Conservation (phyloP, 2,329 filamentous ascomycete species). For the Endoconidiophora laricicola region DNA sequence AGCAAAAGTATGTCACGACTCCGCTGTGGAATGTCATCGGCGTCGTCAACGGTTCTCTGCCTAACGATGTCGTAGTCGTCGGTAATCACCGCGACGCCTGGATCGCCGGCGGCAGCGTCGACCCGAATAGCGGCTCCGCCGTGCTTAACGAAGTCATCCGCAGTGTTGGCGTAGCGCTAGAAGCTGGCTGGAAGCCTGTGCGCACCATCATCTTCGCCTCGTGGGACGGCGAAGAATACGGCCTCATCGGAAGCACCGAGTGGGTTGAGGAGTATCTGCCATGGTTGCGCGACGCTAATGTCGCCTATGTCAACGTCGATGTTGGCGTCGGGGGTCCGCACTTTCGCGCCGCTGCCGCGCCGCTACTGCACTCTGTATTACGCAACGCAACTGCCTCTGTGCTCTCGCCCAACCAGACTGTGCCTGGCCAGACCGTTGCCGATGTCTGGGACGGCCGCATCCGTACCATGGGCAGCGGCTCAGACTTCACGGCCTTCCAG, state of each 20-base stretch:
- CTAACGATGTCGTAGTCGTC: conserved; percentile 72
- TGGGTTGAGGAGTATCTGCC: conserved; percentile 84
- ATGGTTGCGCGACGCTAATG: conserved; percentile 55
- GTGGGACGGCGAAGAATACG: conserved; percentile 76
- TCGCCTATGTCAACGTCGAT: conserved; percentile 80
- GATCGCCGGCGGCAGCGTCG: conserved; percentile 69
- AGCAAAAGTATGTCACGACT: conserved; percentile 68
- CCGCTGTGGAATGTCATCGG: conserved; percentile 87
- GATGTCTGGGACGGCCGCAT: conserved; percentile 51
- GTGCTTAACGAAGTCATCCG: conserved; percentile 64
- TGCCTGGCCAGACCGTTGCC: conserved; percentile 50
- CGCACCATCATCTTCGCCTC: conserved; percentile 82
- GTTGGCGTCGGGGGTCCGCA: conserved; percentile 48
- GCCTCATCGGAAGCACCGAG: conserved; percentile 71
- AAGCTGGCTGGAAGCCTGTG: conserved; percentile 42
- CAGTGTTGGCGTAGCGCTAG: conserved; percentile 53
- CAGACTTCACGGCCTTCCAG: conserved; percentile 60
- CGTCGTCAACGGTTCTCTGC: conserved; percentile 71
- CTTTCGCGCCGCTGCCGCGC: conserved; percentile 53
- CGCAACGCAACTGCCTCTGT: conserved; percentile 48
- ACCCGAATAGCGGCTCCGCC: conserved; percentile 71
- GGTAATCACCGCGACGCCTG: conserved; percentile 90
- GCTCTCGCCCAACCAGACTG: conserved; percentile 59
- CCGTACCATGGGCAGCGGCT: conserved; percentile 52
- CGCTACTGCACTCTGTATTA: conserved; percentile 58